phyloP scores from a whole-genome alignment of 2,329 filamentous ascomycete species.

The Proliferodiscus dingleyae region DNA sequence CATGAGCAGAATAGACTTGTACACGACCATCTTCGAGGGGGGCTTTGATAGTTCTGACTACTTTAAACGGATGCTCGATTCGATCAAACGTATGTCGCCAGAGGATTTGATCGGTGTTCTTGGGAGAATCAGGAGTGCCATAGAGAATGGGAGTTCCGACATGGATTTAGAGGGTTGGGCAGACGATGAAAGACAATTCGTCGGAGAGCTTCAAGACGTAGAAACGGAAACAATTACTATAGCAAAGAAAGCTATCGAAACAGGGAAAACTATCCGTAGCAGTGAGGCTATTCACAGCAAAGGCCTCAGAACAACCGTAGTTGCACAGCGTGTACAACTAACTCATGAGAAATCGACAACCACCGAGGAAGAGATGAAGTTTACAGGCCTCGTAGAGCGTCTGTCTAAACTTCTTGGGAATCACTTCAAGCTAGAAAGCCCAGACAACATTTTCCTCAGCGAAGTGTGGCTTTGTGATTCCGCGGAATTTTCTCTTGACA shows the following conservation, averaged over 20 bases:
- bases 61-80: conserved; percentile 38
- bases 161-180: conserved; percentile 29
- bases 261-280: conserved; percentile 57
- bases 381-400: conserved; percentile 59
- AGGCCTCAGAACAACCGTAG: conserved; percentile 69
- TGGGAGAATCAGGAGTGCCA: conserved; percentile 34
- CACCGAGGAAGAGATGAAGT: conserved; percentile 65
- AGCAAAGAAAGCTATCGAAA: conserved; percentile 39
- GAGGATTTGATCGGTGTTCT: conserved; percentile 42
- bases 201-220: conserved; percentile 27
- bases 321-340: conserved; percentile 76
- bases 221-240: conserved; percentile 45
- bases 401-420: conserved; percentile 46
- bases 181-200: conserved; percentile 20
- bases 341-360: conserved; percentile 69
- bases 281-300: conserved; percentile 69
- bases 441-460: conserved; percentile 52
- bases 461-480: conserved; percentile 75
- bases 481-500: conserved; percentile 62
- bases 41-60: conserved; percentile 49
- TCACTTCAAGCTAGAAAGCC: conserved; percentile 38
- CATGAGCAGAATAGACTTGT: conserved; percentile 42
- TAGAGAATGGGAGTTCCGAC: conserved; percentile 19
- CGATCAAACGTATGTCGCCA: conserved; percentile 56
- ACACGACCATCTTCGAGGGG: conserved; percentile 54